Percentiles rank a stretch among this genome's conserved stretches.
These are phyloP conservation scores for Cordyceps javanica DNA, from an alignment of 2,329 filamentous ascomycete genomes.

Conservation along the genomic window DNA sequence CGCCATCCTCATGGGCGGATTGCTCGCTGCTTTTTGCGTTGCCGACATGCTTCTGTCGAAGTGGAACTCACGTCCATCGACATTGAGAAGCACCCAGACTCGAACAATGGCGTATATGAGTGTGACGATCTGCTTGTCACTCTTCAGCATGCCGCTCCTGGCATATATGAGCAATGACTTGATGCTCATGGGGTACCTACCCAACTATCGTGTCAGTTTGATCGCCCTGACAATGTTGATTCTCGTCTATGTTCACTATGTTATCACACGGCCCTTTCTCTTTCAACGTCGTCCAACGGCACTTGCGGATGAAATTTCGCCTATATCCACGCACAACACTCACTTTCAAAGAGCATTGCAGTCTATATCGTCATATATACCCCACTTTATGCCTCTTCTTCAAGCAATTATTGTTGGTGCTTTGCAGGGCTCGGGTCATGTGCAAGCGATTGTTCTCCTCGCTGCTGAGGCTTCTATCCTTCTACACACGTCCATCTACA, in stretches of 20 bases:
- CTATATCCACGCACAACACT: background rate
- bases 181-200: slow-evolving; percentile 7
- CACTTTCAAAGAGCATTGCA: background rate
- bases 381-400: slow-evolving; percentile 8
- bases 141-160: slow-evolving; percentile 10
- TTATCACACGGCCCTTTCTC: background rate
- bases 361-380: background rate
- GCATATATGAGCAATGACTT: slow-evolving; percentile 12
- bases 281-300: background rate
- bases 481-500: background rate
- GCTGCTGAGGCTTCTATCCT: background rate
- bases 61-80: background rate
- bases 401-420: slow-evolving; percentile 3
- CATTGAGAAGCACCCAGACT: background rate
- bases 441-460: slow-evolving; percentile 7
- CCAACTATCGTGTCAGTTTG: slow-evolving; percentile 2
- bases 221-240: background rate
- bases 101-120: slow-evolving; percentile 1
- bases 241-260: background rate
- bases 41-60: background rate
- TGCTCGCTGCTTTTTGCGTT: background rate
- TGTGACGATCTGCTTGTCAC: background rate
- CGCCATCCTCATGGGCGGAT: background rate
- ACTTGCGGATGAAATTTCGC: background rate
- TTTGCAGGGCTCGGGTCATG: slow-evolving; percentile 7